Evolutionary conservation across 139 green algal species (phyloP), one percentile per base, ranked within the genome.

Genomic region (Coelastrella sp.): DNA sequence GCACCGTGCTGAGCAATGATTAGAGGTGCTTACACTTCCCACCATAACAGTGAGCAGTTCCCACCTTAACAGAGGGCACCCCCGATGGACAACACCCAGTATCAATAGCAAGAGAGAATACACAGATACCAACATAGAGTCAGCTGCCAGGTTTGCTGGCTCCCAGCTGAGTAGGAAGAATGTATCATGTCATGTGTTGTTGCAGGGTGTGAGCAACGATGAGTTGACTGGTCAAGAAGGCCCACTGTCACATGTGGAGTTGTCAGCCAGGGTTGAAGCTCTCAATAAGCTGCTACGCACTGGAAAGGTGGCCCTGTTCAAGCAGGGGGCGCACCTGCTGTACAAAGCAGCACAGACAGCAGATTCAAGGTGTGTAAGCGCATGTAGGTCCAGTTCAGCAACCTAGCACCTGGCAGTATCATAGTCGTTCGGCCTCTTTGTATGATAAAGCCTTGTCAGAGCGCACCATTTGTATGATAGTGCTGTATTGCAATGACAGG

Each of bases 271-370:
- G 7, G 59, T 74, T 45, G 30, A 83, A 43, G 80, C 74, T 5
- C 67, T 87, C 30, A 89, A 89, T 66, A 43, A 62, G 6, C 81
- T 94, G 66, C 77, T 92, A 1, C 68, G 34, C 2, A 73, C 74
- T 0, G 81, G 84, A 11, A 76, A 85, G 23, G 40, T 94, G 8
- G 59, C 86, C 67, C 48, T 93, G 30, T 86, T 87, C 25, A 51
- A 51, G 19, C 30, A 81, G 48, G 73, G 73, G 27, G 62, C 73
- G 5, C 67, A 53, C 35, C 27, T 90, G 34, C 25, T 84, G 0
- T 94, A 91, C 80, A 91, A 93, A 68, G 85, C 91, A 79, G 76
- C 90, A 0, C 76, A 84, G 25, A 78, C 75, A 27, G 85, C 90
- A 40, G 90, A 82, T 13, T 38, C 4, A 4, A 64, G 32, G 74